Evolutionary conservation across 805 yeast genomes (phyloP), one percentile per base, ranked within the genome.

Genomic region (Teunomyces aglyptinius): DNA sequence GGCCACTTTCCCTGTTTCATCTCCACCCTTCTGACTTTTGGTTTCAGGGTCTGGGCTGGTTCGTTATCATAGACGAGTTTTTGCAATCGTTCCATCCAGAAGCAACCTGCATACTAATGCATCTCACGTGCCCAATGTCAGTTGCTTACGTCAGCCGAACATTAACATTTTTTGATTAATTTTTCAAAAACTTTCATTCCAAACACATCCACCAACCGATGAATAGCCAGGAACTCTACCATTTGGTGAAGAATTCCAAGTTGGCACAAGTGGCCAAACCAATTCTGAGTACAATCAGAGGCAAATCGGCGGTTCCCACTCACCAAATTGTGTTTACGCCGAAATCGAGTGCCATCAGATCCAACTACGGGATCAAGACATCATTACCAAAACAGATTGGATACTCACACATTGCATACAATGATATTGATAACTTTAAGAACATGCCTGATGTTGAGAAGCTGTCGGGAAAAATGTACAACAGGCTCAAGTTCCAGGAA

Each of bases 351-450:
- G 77, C 83, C 38, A 61, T 73, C 11, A 73, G 88, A 65, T 83
- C 85, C 50, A 87, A 86, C 64, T 88, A 79, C 75, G 96, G 96
- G 57, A 65, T 88, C 49, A 88, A 88, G 60, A 71, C 83, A 38
- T 71, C 86, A 16, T 67, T 88, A 40, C 96, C 96, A 3, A 70
- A 71, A 32, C 82, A 79, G 54, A 62, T 79, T 39, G 81, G 81
- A 34, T 70, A 80, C 13, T 76, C 83, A 34, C 81, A 80, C 60
- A 71, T 88, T 38, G 81, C 83, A 6, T 74, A 75, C 53, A 83
- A 85, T 55, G 84, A 85, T 46, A 61, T 86, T 11, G 95, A 88
- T 59, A 82, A 83, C 52, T 68, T 75, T 50, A 82, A 81, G 56
- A 78, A 81, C 50, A 73, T 87, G 65, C 85, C 91, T 5, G 85